Evolutionary conservation across 176 grass and related monocot species (phyloP).

Genomic region (Saccharum spontaneum): DNA sequence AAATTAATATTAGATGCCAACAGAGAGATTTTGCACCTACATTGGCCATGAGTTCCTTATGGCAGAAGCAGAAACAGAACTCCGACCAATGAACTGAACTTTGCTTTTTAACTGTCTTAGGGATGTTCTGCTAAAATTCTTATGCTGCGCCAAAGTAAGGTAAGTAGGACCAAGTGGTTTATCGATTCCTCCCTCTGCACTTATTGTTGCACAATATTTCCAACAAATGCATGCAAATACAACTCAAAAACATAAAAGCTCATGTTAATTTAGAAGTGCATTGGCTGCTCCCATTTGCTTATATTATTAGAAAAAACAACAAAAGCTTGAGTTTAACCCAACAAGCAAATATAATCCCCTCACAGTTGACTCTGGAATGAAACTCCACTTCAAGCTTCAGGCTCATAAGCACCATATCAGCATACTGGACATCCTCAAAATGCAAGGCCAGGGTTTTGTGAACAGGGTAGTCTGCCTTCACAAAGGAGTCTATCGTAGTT

Average conservation of each 20-base stretch:
- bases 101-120: not conserved
- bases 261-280: not conserved
- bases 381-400: not conserved
- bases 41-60: slow-evolving; percentile 3
- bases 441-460: not conserved
- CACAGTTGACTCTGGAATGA: not conserved
- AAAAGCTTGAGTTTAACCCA: not conserved
- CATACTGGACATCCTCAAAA: not conserved
- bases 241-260: slow-evolving; percentile 5
- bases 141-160: not conserved
- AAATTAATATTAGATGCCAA: not conserved
- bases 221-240: slow-evolving; percentile 5
- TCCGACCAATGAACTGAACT: not conserved
- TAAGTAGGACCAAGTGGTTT: not conserved
- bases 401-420: not conserved
- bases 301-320: slow-evolving; percentile 5
- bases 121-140: slow-evolving; percentile 2
- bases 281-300: not conserved
- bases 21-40: not conserved
- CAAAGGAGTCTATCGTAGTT: not conserved
- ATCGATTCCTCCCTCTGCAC: not conserved
- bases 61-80: slow-evolving; percentile 21
- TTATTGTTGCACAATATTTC: slow-evolving; percentile 21
- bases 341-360: not conserved
- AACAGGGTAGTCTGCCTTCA: not conserved